Evolutionary conservation across 176 grass and related monocot genomes (phyloP), one percentile per base, ranked within the genome.

Genomic region (Otatea glauca): DNA sequence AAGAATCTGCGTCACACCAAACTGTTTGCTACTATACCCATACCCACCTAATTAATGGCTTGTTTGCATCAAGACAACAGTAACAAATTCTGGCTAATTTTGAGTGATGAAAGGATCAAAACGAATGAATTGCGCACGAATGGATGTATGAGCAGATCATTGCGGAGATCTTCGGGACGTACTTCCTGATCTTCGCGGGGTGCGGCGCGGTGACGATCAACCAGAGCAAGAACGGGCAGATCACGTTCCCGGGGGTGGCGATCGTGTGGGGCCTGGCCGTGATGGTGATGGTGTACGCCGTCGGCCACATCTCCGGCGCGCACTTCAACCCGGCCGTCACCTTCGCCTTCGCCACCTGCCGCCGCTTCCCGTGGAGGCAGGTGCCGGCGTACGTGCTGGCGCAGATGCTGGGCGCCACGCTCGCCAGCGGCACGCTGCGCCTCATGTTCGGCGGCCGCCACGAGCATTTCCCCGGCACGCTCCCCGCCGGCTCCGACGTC

Each of bases 291-390:
- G 88, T 96, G 53, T 99, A 99, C 89, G 89, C 97, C 3, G 83
- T 99, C 0, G 96, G 96, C 27, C 96, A 99, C 81, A 99, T 96
- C 86, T 99, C 96, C 70, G 91, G 96, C 54, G 96, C 93, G 9
- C 96, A 99, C 86, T 93, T 99, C 89, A 99, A 99, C 82, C 96
- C 96, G 3, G 93, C 96, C 5, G 96, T 99, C 27, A 86, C 93
- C 59, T 81, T 99, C 61, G 91, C 96, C 2, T 99, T 99, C 56
- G 96, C 96, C 37, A 92, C 93, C 37, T 90, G 86, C 47, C 69
- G 91, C 25, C 78, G 96, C 29, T 96, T 99, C 85, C 91, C 91
- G 11, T 99, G 96, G 96, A 80, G 89, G 77, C 91, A 99, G 94
- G 86, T 93, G 0, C 91, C 94, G 0, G 83, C 94, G 3, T 96